Evolutionary conservation across 768 basidiomycete species (phyloP).

Genomic region (Amanita pallidorosea): DNA sequence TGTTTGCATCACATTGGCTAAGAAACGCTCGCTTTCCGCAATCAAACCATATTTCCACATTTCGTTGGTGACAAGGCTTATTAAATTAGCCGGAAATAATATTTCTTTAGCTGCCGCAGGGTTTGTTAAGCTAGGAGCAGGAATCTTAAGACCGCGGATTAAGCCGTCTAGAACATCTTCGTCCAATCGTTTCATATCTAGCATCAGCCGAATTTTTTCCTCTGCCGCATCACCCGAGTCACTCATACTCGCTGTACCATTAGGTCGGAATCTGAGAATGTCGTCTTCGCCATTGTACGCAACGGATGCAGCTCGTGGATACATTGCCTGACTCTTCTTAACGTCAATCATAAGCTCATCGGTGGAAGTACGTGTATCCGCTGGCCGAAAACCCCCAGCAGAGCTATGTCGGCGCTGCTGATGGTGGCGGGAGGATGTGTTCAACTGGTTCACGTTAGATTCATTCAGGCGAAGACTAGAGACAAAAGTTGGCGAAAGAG

Average conservation of each 20-base stretch:
- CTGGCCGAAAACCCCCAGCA: constrained; percentile 61
- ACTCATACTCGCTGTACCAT: constrained; percentile 61
- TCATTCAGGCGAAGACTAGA: constrained; percentile 57
- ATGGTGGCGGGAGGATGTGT: constrained; percentile 38
- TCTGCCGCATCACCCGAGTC: constrained; percentile 84
- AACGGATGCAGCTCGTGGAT: constrained; percentile 80
- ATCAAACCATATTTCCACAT: constrained; percentile 99
- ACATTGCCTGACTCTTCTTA: constrained; percentile 59
- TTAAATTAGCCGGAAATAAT: constrained; percentile 96
- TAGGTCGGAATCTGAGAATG: constrained; percentile 49
- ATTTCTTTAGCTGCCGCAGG: constrained; percentile 96
- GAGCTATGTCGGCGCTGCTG: constrained; percentile 82
- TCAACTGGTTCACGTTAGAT: constrained; percentile 32
- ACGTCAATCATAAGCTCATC: constrained; percentile 71
- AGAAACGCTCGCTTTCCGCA: constrained; percentile 91
- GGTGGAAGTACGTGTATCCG: constrained; percentile 61
- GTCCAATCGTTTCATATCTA: constrained; percentile 81
- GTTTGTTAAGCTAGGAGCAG: constrained; percentile 79
- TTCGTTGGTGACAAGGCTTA: constrained; percentile 96
- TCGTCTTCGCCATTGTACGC: constrained; percentile 80
- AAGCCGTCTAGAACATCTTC: constrained; percentile 89
- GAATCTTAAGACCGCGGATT: constrained; percentile 87
- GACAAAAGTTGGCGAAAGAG: constrained; percentile 78
- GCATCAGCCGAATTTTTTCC: constrained; percentile 91
- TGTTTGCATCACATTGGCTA: constrained; percentile 98